Evolutionary conservation across 2,329 filamentous ascomycete genomes (phyloP).

Genomic region (Diplodia intermedia): DNA sequence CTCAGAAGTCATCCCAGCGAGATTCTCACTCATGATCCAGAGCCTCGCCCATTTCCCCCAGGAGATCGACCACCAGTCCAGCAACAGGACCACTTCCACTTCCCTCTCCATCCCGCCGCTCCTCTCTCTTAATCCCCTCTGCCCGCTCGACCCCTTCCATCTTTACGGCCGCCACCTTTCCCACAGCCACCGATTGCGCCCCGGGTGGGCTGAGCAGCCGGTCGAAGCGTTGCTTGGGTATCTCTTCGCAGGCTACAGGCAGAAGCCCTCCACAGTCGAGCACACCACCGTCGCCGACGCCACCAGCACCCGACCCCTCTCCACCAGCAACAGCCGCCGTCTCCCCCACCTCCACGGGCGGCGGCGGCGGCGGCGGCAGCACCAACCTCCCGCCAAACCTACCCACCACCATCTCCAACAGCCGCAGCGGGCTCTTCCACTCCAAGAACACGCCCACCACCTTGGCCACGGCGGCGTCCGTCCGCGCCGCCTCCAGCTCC

Average conservation of each 20-base stretch:
- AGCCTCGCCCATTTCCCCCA: no score
- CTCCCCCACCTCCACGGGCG: no score
- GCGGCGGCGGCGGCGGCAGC: no score
- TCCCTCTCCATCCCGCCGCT: not conserved
- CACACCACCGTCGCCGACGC: no score
- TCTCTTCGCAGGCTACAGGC: no score
- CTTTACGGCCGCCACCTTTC: not conserved
- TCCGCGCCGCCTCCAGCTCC: not conserved
- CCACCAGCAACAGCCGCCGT: no score
- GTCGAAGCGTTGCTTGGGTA: no score
- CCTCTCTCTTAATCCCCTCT: not conserved
- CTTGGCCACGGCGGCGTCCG: not conserved
- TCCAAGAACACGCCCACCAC: not conserved
- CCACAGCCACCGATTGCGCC: not conserved
- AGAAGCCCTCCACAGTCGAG: no score
- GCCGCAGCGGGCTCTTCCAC: not conserved
- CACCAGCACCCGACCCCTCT: no score
- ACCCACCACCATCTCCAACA: not conserved
- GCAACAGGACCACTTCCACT: not conserved
- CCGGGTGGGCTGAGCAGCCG: no score
- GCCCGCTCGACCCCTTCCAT: not conserved
- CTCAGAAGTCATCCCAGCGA: not conserved
- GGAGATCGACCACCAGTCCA: no score
- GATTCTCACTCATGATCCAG: not conserved
- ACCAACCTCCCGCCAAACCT: not conserved